phyloP scores from a whole-genome alignment of 495 filamentous ascomycete species.

The Xanthoparmelia taractica region DNA sequence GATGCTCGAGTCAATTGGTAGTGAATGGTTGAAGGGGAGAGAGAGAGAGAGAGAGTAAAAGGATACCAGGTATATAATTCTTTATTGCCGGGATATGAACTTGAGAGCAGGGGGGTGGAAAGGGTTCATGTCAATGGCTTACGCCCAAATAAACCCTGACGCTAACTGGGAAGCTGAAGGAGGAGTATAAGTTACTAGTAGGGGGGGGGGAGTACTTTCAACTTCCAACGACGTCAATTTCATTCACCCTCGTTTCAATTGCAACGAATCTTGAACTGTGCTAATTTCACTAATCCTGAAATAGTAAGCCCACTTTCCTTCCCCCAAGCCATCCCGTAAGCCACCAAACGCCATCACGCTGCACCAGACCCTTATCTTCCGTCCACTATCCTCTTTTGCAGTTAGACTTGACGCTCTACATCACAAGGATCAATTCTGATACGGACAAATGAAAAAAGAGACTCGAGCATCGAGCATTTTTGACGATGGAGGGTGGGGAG shows the following conservation, averaged over 20 bases:
- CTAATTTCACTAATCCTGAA: neutral
- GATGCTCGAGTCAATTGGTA: slow-evolving; percentile 3
- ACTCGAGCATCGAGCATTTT: neutral
- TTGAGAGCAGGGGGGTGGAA: neutral
- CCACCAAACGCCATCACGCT: slow-evolving; percentile 26
- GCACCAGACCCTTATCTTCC: slow-evolving; percentile 18
- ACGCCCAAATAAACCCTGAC: slow-evolving; percentile 20
- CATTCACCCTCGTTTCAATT: slow-evolving; percentile 7
- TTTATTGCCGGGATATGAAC: slow-evolving; percentile 6
- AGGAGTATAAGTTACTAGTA: neutral
- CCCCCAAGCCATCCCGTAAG: slow-evolving; percentile 10
- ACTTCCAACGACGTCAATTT: slow-evolving; percentile 2
- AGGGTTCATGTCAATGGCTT: slow-evolving; percentile 27
- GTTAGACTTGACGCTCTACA: slow-evolving; percentile 1
- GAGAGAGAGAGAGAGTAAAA: neutral
- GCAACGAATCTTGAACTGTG: neutral
- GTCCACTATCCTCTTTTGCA: neutral
- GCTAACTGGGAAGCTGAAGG: neutral
- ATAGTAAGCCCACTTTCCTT: slow-evolving; percentile 9
- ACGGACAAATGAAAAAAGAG: slow-evolving; percentile 1
- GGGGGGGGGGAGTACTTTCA: neutral
- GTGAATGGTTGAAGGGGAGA: neutral
- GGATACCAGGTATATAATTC: slow-evolving; percentile 1
- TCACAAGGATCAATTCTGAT: neutral
- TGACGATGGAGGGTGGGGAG: slow-evolving; percentile 7